Percentiles rank a stretch among this genome's conserved stretches.
Evolutionary conservation across 2,329 filamentous ascomycete genomes (phyloP).

Genomic region (Ascocoryne sarcoides): DNA sequence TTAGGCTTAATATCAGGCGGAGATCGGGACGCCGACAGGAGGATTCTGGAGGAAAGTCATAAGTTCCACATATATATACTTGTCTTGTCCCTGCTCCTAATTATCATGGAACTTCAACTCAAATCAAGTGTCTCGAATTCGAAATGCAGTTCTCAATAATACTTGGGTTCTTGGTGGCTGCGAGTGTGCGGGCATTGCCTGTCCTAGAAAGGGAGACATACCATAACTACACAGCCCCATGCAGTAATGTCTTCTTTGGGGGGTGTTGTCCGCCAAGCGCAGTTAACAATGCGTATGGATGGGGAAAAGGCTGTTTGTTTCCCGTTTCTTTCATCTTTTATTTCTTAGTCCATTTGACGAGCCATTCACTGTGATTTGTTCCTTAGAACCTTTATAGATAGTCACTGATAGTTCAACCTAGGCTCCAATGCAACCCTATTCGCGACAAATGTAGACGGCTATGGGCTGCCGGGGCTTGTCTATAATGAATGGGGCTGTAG

Average conservation of each 20-base stretch:
- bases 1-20: no score
- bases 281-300: conserved; percentile 2
- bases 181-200: background rate
- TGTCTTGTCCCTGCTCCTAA: no score
- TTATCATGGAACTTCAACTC: no score
- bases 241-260: background rate
- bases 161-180: background rate
- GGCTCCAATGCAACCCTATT: background rate
- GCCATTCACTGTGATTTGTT: no score
- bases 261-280: conserved; percentile 2
- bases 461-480: background rate
- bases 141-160: no score
- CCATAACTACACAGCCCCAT: conserved; percentile 1
- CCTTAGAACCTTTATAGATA: no score
- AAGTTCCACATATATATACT: no score
- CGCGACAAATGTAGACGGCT: background rate
- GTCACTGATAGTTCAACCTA: background rate
- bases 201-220: background rate
- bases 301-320: conserved; percentile 1
- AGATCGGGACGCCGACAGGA: no score
- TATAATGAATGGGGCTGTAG: background rate
- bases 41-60: no score
- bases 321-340: background rate
- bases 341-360: no score
- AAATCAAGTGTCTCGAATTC: no score